Base-by-base conservation (phyloP, 768 basidiomycete species). In the Lactifluus echinatus region DNA sequence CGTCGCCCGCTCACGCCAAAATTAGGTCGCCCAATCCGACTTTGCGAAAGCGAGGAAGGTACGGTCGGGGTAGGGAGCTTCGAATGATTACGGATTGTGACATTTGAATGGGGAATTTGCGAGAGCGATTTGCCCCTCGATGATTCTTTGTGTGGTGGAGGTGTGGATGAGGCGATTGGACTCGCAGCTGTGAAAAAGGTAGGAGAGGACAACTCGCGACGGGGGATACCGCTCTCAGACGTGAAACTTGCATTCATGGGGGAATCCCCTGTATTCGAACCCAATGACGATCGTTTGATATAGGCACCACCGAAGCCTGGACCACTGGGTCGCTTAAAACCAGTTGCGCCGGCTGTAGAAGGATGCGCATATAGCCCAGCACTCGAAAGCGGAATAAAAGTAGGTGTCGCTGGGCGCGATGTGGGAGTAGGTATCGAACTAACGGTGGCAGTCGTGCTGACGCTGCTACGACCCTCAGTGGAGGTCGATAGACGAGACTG, bases 361-460 rank as follows among this genome's bases (percentile, higher is more conserved):
- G 60, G n/a, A 29, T 72, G n/a, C 72, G 53, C 66, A 58, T 81
- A 79, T 23, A 80, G 57, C 37, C 79, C 72, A 26, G 75, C 70
- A 24, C 80, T 76, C 2, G 87, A 84, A 29, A 88, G 62, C n/a
- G 87, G 87, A 24, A 90, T 74, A 64, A 85, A 84, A 17, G 87
- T 88, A 8, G 88, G 88, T 23, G 88, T 87, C 21, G 83, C 69
- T 8, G 88, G 88, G 2, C 88, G 81, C 37, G 86, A 87, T 4
- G 76, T 72, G 17, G 86, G 79, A 4, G 85, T 82, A 10, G 83
- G 77, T 48, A 87, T 79, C 11, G 84, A 80, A 61, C 80, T 83
- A 19, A 78, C 70, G 28, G 77, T 79, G 36, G 84, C 78, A 21
- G 79, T 76, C 2, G 78, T 78, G 55, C 79, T 77, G 55, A 74